Conservation (phyloP, 2,329 filamentous ascomycete species). For the Penicillium sp. region DNA sequence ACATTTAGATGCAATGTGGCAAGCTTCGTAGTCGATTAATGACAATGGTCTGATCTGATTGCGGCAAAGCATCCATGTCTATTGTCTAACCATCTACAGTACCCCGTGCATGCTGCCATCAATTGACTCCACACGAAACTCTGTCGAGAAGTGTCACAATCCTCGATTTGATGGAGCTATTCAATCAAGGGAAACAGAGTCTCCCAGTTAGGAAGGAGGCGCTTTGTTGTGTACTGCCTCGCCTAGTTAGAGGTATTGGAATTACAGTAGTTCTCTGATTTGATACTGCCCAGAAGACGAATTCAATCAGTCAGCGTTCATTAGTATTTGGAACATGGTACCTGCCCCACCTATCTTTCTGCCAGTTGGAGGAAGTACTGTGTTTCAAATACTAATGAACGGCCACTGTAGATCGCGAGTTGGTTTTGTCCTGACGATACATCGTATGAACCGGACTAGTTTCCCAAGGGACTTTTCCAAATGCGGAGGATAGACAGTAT, state of each 20-base stretch:
- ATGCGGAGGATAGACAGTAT: background rate
- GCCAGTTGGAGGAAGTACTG: too few species aligned
- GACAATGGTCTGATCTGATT: background rate
- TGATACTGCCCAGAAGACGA: too few species aligned
- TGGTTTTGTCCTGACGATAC: slow-evolving; percentile 12
- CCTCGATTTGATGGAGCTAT: background rate
- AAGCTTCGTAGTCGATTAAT: background rate
- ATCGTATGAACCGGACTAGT: slow-evolving; percentile 3
- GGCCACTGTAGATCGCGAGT: background rate
- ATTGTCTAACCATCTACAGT: too few species aligned
- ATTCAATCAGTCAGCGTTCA: too few species aligned
- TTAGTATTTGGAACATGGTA: too few species aligned
- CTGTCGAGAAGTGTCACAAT: background rate
- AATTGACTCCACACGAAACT: background rate
- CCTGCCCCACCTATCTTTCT: too few species aligned
- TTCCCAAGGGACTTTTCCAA: background rate
- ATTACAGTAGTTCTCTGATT: too few species aligned
- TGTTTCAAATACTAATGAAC: too few species aligned
- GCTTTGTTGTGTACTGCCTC: background rate
- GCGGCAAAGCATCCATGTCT: background rate
- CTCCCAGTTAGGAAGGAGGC: background rate
- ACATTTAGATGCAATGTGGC: background rate
- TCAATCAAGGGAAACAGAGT: background rate
- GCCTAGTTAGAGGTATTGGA: too few species aligned
- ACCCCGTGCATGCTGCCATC: background rate